Base-by-base conservation (phyloP, 164 flowering plant genomes). In the Amborella trichopoda region DNA sequence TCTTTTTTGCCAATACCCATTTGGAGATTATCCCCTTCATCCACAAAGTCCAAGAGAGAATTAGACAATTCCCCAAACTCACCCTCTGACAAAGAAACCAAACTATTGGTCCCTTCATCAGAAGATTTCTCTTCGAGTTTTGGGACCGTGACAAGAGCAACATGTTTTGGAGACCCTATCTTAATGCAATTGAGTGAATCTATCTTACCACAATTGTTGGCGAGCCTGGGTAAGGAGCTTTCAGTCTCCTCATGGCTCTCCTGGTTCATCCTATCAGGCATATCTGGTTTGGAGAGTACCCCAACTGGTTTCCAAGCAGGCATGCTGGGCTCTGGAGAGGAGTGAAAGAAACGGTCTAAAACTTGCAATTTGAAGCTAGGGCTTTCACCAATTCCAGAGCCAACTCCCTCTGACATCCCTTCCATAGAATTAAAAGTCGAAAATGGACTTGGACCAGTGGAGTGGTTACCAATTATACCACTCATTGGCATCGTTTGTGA, bases 1-100 rank as follows among this genome's bases (percentile, higher is more conserved):
- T 68, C 80, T 49, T 83, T 72, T 43, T 65, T 87, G 63, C 70
- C 80, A 36, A 41, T 64, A 61, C 70, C 73, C 60, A 66, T 49
- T 38, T 58, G 59, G 27, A 66, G 66, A 10, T 61, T 55, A 6
- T 64, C 76, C 24, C 68, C 96, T 20, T 71, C 93, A 36, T 67
- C 56, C 13, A 60, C 16, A 21, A 76, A 63, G 60, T 78, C 54
- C 66, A 78, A 56, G 43, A 78, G 75, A 46, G 72, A 57, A 59
- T 59, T 46, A 8, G 82, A 62, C 26, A 75, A 38, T 8, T 69
- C 69, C 8, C 40, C 64, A 9, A 76, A 52, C 50, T 62, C 68
- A 43, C 55, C 62, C n/a, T 78, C 83, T 40, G 76, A 34, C 8
- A 48, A 45, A 49, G 62, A 46, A 39, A 26, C 25, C 11, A 66